Base-by-base conservation (phyloP, 306 rosid species). In the Gynostemma pentaphyllum region DNA sequence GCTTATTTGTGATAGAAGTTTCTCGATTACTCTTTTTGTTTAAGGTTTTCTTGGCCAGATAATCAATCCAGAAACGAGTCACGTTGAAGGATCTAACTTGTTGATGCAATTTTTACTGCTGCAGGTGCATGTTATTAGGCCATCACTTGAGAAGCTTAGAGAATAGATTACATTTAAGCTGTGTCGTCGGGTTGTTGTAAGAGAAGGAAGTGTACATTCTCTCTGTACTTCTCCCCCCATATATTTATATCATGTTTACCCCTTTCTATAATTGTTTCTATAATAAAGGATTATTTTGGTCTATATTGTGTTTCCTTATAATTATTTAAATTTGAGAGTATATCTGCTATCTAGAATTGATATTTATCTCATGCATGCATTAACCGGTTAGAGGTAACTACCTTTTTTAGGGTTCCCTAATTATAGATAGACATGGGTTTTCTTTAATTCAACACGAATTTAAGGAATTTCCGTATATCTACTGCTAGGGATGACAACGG, bases 61-160 rank as follows among this genome's bases (percentile, higher is more conserved):
- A 19, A 21, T 34, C 18, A 60, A 13, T 60, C 48, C 9, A 7
- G 22, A 23, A 60, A 60, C 7, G 66, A 39, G 21, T 0, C 5
- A 59, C 13, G 48, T 22, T 13, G 12, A 5, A 39, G 29, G 49
- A 21, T 39, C 34, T 37, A 39, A 39, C 34, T 60, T 15, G 28
- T 32, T 18, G 45, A 32, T 32, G 45, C 10, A 18, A 32, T 34
- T 57, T 32, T 15, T 62, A 15, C 28, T 32, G 68, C 74, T 50
- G 71, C 89, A 94, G 99, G 99, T 94, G 99, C 69, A 94, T 94
- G 99, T 77, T 94, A 55, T 74, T 94, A 75, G 99, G 99, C 54
- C 99, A 94, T 74, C 99, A 88, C 80, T 75, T 94, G 51, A 81
- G 95, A 77, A 96, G 99, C 71, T 86, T 94, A 89, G 99, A 94